Percentiles rank a stretch among this genome's conserved stretches.
Conservation (phyloP, 192 early-diverging fungal species). For the Lobulomyces angularis region DNA sequence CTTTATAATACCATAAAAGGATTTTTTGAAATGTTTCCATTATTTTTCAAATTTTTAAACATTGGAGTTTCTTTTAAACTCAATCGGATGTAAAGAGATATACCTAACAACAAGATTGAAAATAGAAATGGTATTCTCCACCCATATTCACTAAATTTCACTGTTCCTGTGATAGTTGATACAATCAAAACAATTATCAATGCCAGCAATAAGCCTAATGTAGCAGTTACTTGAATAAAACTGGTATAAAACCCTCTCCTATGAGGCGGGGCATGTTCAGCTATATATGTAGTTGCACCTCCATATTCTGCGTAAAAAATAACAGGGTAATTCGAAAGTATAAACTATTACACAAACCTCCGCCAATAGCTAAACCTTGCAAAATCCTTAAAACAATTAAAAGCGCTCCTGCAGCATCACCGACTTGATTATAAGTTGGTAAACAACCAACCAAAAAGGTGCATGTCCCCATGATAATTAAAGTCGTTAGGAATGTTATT, state of each 20-base stretch:
- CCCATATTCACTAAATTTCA: conserved; percentile 8
- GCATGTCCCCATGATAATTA: conserved; percentile 14
- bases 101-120: conserved; percentile 12
- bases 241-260: conserved; percentile 12
- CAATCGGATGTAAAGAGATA: conserved; percentile 11
- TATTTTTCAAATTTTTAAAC: conserved; percentile 7
- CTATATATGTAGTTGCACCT: conserved; percentile 15
- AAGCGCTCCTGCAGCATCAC: conserved; percentile 8
- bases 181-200: conserved; percentile 11
- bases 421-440: conserved; percentile 9
- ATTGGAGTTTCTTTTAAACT: conserved; percentile 16
- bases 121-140: conserved; percentile 21
- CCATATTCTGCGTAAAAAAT: too few relatives aligned
- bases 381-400: conserved; percentile 15
- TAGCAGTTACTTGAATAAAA: conserved; percentile 13
- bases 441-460: conserved; percentile 19
- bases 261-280: conserved; percentile 10
- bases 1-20: background rate
- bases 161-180: background rate
- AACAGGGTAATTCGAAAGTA: too few relatives aligned
- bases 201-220: conserved; percentile 8
- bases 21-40: conserved; percentile 1
- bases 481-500: conserved; percentile 12
- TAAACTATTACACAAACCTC: too few relatives aligned
- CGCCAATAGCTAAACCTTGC: conserved; percentile 19